Conservation (phyloP, 768 basidiomycete genomes). For the Auricularia sp. region DNA sequence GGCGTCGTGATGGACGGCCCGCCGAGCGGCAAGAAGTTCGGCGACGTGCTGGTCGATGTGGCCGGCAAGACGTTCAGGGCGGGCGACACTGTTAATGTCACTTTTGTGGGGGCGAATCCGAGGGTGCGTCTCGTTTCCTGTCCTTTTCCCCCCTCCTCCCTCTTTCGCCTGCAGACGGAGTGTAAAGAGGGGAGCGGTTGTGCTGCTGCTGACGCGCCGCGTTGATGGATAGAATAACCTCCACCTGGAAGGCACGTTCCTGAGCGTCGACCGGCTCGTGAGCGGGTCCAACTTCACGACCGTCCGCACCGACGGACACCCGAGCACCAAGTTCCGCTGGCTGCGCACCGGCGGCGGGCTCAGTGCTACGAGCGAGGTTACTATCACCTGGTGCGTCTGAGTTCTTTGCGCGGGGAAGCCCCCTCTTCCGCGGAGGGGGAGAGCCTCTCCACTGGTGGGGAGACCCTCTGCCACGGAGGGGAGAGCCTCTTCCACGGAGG, state of each 20-base stretch:
- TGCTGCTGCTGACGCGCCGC: no score
- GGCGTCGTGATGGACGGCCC: constrained; percentile 51
- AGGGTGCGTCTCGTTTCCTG: no score
- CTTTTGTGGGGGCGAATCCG: constrained; percentile 73
- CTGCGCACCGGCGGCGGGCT: constrained; percentile 41
- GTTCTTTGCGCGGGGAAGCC: neutral
- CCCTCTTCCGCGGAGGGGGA: no score
- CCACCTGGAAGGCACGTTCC: constrained; percentile 60
- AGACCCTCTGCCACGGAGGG: neutral
- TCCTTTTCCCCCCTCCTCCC: no score
- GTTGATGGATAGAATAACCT: constrained; percentile 88
- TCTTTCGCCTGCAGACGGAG: no score
- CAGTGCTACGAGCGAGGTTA: neutral
- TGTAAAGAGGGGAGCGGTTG: no score
- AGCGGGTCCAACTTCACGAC: constrained; percentile 39
- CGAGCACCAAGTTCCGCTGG: constrained; percentile 64
- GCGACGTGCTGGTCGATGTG: constrained; percentile 50
- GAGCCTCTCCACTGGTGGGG: no score
- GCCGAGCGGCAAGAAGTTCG: constrained; percentile 49
- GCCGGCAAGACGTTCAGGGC: constrained; percentile 34
- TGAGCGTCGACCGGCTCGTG: constrained; percentile 49
- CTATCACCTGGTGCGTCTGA: neutral
- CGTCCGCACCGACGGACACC: constrained; percentile 67
- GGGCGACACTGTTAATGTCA: constrained; percentile 48
- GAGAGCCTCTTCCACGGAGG: constrained; percentile 38